phyloP scores from a whole-genome alignment of 352 stramenopile species.

The Pythium utonaiense region DNA sequence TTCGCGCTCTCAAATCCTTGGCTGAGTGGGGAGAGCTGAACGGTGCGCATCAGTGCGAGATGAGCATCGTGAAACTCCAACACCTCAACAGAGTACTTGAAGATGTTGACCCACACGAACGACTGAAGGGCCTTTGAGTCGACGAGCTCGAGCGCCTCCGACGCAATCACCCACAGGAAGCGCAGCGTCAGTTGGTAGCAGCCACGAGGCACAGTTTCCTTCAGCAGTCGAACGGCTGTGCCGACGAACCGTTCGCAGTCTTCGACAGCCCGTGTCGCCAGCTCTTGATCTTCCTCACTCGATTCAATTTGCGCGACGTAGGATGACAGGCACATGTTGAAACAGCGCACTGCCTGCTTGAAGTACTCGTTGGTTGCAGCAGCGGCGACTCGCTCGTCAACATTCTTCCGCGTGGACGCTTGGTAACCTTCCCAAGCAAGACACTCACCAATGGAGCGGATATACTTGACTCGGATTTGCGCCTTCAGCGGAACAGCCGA shows the following conservation, averaged over 20 bases:
- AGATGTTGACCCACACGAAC: conserved; percentile 82
- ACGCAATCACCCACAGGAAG: conserved; percentile 67
- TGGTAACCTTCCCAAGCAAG: conserved; percentile 56
- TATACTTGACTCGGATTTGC: conserved; percentile 37
- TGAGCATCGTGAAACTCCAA: conserved; percentile 59
- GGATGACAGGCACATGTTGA: conserved; percentile 63
- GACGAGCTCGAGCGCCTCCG: conserved; percentile 42
- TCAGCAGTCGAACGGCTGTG: conserved; percentile 56
- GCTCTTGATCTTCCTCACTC: conserved; percentile 19
- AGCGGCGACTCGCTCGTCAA: conserved; percentile 10
- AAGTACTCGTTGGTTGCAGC: conserved; percentile 54
- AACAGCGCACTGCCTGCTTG: conserved; percentile 67
- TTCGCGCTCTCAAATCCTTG: conserved; percentile 10
- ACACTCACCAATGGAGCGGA: conserved; percentile 65
- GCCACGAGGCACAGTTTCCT: conserved; percentile 58
- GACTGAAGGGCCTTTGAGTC: conserved; percentile 44
- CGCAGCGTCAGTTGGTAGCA: conserved; percentile 52
- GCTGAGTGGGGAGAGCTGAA: conserved; percentile 36
- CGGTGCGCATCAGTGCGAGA: conserved; percentile 65
- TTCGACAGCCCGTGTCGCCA: conserved; percentile 19
- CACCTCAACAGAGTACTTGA: conserved; percentile 75
- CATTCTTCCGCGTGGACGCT: conserved; percentile 31
- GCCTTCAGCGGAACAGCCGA: conserved; percentile 17
- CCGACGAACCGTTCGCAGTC: conserved; percentile 57
- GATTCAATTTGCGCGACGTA: conserved; percentile 44